phyloP scores from a whole-genome alignment of 1,139 yeast genomes.

The Arxiozyma heterogenica region DNA sequence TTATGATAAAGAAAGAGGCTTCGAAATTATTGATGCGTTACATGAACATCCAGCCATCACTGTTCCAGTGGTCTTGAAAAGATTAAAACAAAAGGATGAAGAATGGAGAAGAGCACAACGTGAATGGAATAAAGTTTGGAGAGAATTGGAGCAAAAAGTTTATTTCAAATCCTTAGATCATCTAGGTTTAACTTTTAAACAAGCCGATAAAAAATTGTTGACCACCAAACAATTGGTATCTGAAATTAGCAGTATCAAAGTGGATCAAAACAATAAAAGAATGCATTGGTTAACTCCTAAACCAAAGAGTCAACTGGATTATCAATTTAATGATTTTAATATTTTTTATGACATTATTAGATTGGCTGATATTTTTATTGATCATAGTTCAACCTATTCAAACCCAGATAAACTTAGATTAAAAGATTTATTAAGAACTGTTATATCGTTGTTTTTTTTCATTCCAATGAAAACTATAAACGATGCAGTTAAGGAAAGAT shows the following conservation, averaged over 20 bases:
- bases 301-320: constrained; percentile 72
- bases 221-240: constrained; percentile 85
- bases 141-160: constrained; percentile 94
- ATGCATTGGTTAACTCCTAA: constrained; percentile 81
- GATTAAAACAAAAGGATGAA: constrained; percentile 94
- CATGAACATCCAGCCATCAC: constrained; percentile 94
- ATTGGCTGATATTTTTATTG: constrained; percentile 61
- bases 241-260: constrained; percentile 85
- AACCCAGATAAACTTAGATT: constrained; percentile 73
- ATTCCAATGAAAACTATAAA: constrained; percentile 29
- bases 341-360: constrained; percentile 67
- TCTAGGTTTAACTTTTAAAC: constrained; percentile 89
- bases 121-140: constrained; percentile 99
- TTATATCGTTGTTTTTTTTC: constrained; percentile 32
- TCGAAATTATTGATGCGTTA: constrained; percentile 89
- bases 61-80: constrained; percentile 81
- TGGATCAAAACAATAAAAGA: constrained; percentile 71
- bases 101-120: constrained; percentile 98
- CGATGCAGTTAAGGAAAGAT: constrained; percentile 26
- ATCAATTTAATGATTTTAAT: constrained; percentile 53
- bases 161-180: constrained; percentile 91
- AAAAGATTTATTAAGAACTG: constrained; percentile 60
- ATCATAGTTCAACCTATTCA: constrained; percentile 65
- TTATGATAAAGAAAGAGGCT: constrained; percentile 89
- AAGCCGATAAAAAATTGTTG: constrained; percentile 84